These are phyloP conservation scores for Whalleya microplaca DNA, from an alignment of 2,329 filamentous ascomycete genomes.

Conservation along the genomic window DNA sequence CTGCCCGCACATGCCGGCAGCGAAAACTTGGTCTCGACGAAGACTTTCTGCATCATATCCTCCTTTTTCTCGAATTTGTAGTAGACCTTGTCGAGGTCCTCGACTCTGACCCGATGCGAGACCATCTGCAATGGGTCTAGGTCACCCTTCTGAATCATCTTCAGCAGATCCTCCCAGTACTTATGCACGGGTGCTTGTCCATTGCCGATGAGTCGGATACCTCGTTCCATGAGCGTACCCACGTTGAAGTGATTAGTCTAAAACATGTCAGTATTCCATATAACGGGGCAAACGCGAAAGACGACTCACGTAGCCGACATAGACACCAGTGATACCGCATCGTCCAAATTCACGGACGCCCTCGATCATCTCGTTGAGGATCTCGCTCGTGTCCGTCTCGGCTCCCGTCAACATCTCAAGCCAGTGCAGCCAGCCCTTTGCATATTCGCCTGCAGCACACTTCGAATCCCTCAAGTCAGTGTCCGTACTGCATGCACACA, in stretches of 20 bases:
- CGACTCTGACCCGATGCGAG: constrained; percentile 74
- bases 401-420: constrained; percentile 63
- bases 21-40: constrained; percentile 62
- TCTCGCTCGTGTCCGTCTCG: constrained; percentile 84
- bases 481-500: not conserved
- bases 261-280: not conserved
- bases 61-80: constrained; percentile 63
- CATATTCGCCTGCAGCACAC: constrained; percentile 63
- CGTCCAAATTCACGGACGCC: constrained; percentile 73
- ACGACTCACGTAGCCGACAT: constrained; percentile 59
- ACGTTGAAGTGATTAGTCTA: constrained; percentile 83
- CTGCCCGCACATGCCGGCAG: constrained; percentile 47
- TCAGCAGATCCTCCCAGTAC: constrained; percentile 81
- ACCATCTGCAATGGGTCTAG: constrained; percentile 82
- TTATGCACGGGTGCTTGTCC: constrained; percentile 75
- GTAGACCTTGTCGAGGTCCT: constrained; percentile 72
- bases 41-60: constrained; percentile 82
- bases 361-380: constrained; percentile 79
- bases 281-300: not conserved
- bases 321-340: constrained; percentile 75
- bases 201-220: constrained; percentile 75
- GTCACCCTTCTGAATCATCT: constrained; percentile 66
- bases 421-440: constrained; percentile 64
- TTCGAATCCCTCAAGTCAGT: constrained; percentile 46
- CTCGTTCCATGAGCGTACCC: constrained; percentile 82